phyloP scores from a whole-genome alignment of 176 grass and related monocot species.

The Bromus sterilis region DNA sequence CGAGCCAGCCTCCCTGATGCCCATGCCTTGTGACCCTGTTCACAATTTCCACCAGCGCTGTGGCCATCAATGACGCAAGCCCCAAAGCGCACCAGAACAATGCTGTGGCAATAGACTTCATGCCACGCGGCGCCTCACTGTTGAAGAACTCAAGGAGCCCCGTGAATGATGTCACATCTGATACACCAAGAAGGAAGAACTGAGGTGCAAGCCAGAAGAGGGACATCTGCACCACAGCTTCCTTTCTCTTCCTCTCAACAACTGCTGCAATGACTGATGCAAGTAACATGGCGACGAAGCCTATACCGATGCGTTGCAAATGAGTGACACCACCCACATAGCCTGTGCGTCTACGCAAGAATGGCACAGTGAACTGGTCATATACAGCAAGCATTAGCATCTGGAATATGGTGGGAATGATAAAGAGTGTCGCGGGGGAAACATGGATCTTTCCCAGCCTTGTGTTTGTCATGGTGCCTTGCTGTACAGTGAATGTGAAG shows the following conservation, averaged over 20 bases:
- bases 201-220: constrained; percentile 50
- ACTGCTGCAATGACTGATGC: constrained; percentile 26
- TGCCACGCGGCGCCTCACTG: constrained; percentile 35
- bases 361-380: constrained; percentile 29
- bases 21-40: constrained; percentile 39
- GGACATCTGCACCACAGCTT: constrained; percentile 40
- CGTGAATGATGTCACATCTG: constrained; percentile 51
- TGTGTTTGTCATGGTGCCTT: constrained; percentile 53
- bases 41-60: constrained; percentile 34
- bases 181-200: constrained; percentile 45
- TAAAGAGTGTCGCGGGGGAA: constrained; percentile 44
- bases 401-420: constrained; percentile 47
- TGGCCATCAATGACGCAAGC: constrained; percentile 35
- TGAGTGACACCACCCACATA: constrained; percentile 31
- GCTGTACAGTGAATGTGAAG: constrained; percentile 48
- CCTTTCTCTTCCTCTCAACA: constrained; percentile 36
- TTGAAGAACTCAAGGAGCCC: constrained; percentile 80
- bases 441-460: constrained; percentile 39
- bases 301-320: constrained; percentile 35
- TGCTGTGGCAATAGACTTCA: constrained; percentile 60
- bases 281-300: constrained; percentile 25
- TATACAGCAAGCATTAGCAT: constrained; percentile 47
- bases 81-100: constrained; percentile 60
- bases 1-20: constrained; percentile 48
- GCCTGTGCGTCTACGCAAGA: constrained; percentile 33